Base-by-base conservation (phyloP, 2,329 filamentous ascomycete species). In the Botrytis hyacinthi region DNA sequence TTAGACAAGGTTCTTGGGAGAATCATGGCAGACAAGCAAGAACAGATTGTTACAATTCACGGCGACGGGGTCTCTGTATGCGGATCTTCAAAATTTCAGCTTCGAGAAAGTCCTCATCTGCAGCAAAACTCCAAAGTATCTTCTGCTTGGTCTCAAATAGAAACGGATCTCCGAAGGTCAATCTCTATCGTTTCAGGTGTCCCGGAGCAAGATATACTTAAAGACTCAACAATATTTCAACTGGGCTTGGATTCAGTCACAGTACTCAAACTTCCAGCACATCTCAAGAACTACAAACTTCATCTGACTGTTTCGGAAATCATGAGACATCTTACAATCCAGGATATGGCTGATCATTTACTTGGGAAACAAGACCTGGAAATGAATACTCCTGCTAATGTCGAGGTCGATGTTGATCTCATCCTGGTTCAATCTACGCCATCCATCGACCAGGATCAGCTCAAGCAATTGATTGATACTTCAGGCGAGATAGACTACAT, bases 181-280 rank as follows among this genome's bases (percentile, higher is more conserved):
- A 81, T 92, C 22, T 83, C 86, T 0, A 80, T 85, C 44, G 85
- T 95, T 0, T 92, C 94, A 0, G 88, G 87, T 26, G 82, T 92
- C 0, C 84, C 90, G 0, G 82, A 85, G 29, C 79, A 84, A 0
- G 84, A 88, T 2, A 92, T 97, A 70, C 82, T 83, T 4, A 86
- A 85, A 72, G 84, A 85, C 0, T 87, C 90, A 69, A 93, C 87
- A 0, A 87, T 97, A 20, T 97, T 96, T 81, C 91, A 96, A 76
- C 86, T 98, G 2, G 95, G 95, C 0, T 88, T 98, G 1, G 95
- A 98, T 80, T 98, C 95, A 0, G 97, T 98, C 81, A 95, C 91
- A 76, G 92, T 94, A 1, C 96, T 98, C 83, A 97, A 96, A 79
- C 90, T 94, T 5, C 89, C 90, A 14, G 87, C 91, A 0, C 84